Evolutionary conservation across 2,329 filamentous ascomycete genomes (phyloP).

Genomic region (Penicillium sclerotigenum): DNA sequence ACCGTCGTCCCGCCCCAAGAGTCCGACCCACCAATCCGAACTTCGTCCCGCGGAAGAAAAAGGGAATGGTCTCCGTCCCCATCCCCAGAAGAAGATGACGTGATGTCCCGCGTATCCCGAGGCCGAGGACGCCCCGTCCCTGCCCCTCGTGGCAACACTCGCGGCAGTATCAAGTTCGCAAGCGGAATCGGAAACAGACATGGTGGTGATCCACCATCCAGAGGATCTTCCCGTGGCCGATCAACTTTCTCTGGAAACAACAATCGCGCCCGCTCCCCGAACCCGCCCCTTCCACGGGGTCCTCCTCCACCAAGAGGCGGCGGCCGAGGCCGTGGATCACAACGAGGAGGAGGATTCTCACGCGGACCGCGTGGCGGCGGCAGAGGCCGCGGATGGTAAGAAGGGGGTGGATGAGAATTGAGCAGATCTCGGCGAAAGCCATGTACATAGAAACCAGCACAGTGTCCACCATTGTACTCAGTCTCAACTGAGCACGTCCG

Average conservation of each 20-base stretch:
- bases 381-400: conserved; percentile 16
- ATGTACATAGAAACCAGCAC: neutral
- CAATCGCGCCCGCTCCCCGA: conserved; percentile 31
- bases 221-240: conserved; percentile 18
- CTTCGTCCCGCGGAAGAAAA: neutral
- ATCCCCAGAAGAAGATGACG: conserved; percentile 35
- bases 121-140: conserved; percentile 28
- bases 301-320: conserved; percentile 16
- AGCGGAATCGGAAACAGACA: conserved; percentile 30
- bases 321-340: conserved; percentile 3
- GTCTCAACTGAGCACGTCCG: neutral
- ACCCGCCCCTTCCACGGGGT: conserved; percentile 15
- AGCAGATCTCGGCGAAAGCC: neutral
- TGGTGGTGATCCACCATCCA: neutral
- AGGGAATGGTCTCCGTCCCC: conserved; percentile 21
- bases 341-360: conserved; percentile 15
- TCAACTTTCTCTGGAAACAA: conserved; percentile 21
- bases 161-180: conserved; percentile 38
- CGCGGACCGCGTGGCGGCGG: conserved; percentile 11
- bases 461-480: neutral
- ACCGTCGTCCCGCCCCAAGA: conserved; percentile 16
- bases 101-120: conserved; percentile 25
- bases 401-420: neutral
- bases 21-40: conserved; percentile 1
- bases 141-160: conserved; percentile 24